phyloP scores from a whole-genome alignment of 805 yeast species.

The Zygotorulaspora chibaensis region DNA sequence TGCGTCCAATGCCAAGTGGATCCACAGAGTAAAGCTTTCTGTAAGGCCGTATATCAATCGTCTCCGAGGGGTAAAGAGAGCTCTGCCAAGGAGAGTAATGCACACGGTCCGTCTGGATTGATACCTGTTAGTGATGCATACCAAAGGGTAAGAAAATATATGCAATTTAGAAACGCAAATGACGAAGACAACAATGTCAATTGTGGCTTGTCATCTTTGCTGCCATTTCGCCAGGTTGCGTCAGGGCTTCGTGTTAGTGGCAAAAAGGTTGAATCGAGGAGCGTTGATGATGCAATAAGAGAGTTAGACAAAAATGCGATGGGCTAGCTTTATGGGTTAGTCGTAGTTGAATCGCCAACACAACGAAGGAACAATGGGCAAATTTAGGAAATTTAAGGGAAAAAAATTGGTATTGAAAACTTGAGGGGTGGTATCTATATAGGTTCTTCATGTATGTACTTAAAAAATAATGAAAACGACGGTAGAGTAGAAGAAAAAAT shows the following conservation, averaged over 20 bases:
- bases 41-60: slow-evolving; percentile 70
- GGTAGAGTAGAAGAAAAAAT: background rate
- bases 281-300: slow-evolving; percentile 78
- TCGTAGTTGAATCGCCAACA: slow-evolving; percentile 17
- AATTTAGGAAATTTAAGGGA: no score
- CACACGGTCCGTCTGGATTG: slow-evolving; percentile 33
- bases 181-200: background rate
- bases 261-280: slow-evolving; percentile 87
- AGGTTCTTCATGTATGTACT: background rate
- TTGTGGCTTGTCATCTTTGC: background rate
- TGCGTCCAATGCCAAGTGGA: slow-evolving; percentile 79
- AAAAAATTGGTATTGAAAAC: no score
- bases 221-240: slow-evolving; percentile 7
- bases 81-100: background rate
- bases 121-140: slow-evolving; percentile 91
- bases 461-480: background rate
- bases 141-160: slow-evolving; percentile 78
- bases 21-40: slow-evolving; percentile 83
- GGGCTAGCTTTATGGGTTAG: slow-evolving; percentile 9
- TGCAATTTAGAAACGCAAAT: slow-evolving; percentile 35
- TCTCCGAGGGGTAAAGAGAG: background rate
- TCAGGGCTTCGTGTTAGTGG: slow-evolving; percentile 41
- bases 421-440: background rate
- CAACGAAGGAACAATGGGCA: slow-evolving; percentile 19
- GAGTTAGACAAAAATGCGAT: slow-evolving; percentile 59